These are phyloP conservation scores for Metschnikowia cerradonensis DNA, from an alignment of 805 yeast genomes.

Conservation along the genomic window DNA sequence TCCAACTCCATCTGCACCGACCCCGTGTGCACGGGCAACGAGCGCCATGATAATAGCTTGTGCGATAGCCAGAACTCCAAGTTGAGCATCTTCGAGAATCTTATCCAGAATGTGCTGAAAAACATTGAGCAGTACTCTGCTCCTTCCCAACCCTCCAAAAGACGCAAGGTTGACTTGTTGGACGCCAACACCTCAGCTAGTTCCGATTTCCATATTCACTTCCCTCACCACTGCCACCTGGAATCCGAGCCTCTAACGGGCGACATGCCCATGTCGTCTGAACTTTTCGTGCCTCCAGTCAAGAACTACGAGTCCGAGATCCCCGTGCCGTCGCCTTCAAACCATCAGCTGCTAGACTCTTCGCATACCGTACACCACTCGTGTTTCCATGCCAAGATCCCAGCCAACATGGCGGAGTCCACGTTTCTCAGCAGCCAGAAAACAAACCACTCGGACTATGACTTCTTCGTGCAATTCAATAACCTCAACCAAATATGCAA, in stretches of 20 bases:
- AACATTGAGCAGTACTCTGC: constrained; percentile 19
- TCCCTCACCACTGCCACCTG: constrained; percentile 38
- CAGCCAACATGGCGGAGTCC: constrained; percentile 13
- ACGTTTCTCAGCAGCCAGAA: constrained; percentile 2
- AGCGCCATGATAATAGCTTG: constrained; percentile 17
- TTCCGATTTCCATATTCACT: constrained; percentile 31
- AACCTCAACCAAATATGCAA: constrained; percentile 22
- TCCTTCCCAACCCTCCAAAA: neutral
- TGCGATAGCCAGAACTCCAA: constrained; percentile 29
- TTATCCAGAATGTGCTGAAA: constrained; percentile 35
- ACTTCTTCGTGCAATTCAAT: constrained; percentile 35
- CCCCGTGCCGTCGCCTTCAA: neutral
- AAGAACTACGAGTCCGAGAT: neutral
- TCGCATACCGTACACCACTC: constrained; percentile 31
- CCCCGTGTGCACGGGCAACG: constrained; percentile 3
- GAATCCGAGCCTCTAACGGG: neutral
- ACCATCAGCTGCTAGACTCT: neutral
- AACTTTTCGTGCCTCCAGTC: neutral
- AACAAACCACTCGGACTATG: constrained; percentile 28
- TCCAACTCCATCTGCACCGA: constrained; percentile 6
- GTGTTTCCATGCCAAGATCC: constrained; percentile 44
- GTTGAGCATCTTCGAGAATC: constrained; percentile 35
- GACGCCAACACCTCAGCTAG: constrained; percentile 3
- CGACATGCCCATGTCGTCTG: neutral
- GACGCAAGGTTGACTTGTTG: constrained; percentile 1